A percentile compares a stretch with the other conserved stretches of the same genome.
phyloP scores from a whole-genome alignment of 2,329 filamentous ascomycete species.

The Hymenoscyphus albidus region DNA sequence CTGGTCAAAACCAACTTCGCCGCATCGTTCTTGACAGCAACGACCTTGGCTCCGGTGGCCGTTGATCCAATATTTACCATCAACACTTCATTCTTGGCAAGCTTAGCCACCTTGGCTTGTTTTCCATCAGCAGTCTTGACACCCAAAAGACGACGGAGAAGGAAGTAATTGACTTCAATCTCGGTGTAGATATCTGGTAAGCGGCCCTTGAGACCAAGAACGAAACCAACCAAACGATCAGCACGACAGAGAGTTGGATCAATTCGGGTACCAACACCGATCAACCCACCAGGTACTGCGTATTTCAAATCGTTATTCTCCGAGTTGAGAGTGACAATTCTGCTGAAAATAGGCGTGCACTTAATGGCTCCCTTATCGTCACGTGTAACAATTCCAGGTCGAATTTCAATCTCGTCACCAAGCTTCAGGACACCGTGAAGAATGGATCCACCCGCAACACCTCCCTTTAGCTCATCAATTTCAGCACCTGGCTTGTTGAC shows the following conservation, averaged over 20 bases:
- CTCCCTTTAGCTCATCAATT: conserved; percentile 97
- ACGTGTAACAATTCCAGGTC: conserved; percentile 95
- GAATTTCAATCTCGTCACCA: conserved; percentile 96
- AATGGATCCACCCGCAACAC: conserved; percentile 96
- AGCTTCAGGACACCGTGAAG: conserved; percentile 95
- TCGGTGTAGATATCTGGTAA: conserved; percentile 97
- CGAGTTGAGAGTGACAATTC: conserved; percentile 91
- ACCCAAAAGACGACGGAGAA: conserved; percentile 88
- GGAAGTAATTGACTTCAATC: conserved; percentile 99
- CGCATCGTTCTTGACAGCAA: conserved; percentile 95
- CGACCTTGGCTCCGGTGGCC: conserved; percentile 94
- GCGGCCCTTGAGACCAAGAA: conserved; percentile 88
- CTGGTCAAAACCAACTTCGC: conserved; percentile 91
- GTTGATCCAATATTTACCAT: conserved; percentile 99
- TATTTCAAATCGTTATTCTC: conserved; percentile 99
- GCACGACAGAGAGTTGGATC: conserved; percentile 98
- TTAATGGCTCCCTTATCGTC: conserved; percentile 91
- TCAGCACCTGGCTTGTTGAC: conserved; percentile 99
- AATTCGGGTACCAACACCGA: conserved; percentile 96
- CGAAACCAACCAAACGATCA: conserved; percentile 97
- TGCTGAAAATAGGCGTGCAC: conserved; percentile 95
- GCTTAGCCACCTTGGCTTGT: conserved; percentile 98
- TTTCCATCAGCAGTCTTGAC: conserved; percentile 98
- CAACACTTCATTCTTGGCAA: conserved; percentile 97
- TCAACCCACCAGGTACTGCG: conserved; percentile 93